Evolutionary conservation across 2,329 filamentous ascomycete genomes (phyloP), one percentile per base, ranked within the genome.

Genomic region (Plenodomus tracheiphilus): DNA sequence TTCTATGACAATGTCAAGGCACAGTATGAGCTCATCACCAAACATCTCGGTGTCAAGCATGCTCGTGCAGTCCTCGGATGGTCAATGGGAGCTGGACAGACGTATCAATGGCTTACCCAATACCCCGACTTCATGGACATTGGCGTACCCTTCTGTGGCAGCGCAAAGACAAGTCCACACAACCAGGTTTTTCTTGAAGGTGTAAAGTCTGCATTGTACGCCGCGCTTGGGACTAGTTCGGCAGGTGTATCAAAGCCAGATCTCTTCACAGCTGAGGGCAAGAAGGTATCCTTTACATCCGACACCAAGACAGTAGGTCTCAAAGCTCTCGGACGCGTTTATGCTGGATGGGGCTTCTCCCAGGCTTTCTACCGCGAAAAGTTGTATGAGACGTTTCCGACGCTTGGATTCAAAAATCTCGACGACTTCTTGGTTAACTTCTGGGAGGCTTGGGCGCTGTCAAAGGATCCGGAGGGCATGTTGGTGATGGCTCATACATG

Each of bases 281-380:
- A 2, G 62, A 75, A 13, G 25, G 20, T 36, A 35, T 61, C 67
- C 0, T 87, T 85, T 79, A 79, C 74, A 2, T 70, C 73, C 0
- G 76, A 81, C 42, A 80, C 86, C 54, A 80, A 68, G 40, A 74
- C 76, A 15, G 73, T 76, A 17, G 85, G 83, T 0, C 65, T 93
- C 35, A 91, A 86, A 62, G 88, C 89, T 0, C 81, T 93, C 47
- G 87, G 81, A 0, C 79, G 87, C 38, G 88, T 85, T 0, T 94
- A 94, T 70, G 88, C 89, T 1, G 89, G 88, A 0, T 94, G 83
- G 88, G 89, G 89, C 0, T 88, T 93, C 61, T 88, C 84, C 43
- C 88, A 92, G 62, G 80, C 87, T 0, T 93, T 92, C 62, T 93
- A 93, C 62, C 80, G 89, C 1, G 77, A 89, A 57, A 85, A 80